phyloP scores from a whole-genome alignment of 2,329 filamentous ascomycete genomes.

The Chrysoporthe austroafricana region DNA sequence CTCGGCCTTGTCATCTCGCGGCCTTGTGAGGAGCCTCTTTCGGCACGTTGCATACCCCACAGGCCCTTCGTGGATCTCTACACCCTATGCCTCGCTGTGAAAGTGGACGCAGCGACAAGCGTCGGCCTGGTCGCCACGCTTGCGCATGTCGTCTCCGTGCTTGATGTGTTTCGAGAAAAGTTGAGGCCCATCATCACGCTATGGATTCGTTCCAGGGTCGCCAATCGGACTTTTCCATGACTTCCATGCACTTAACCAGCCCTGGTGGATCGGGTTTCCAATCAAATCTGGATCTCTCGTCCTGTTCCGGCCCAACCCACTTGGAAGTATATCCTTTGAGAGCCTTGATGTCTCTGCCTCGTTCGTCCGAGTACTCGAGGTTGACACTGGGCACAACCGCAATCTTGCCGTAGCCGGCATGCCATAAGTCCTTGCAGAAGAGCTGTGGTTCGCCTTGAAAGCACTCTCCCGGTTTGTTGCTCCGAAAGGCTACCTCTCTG shows the following conservation, averaged over 20 bases:
- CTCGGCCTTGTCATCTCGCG: too few relatives aligned
- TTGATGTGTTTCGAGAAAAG: not conserved
- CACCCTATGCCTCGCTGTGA: not conserved
- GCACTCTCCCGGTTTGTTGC: slow-evolving; percentile 49
- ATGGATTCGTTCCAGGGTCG: slow-evolving; percentile 44
- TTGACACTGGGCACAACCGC: slow-evolving; percentile 61
- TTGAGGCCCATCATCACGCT: not conserved
- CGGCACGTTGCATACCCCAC: slow-evolving; percentile 7
- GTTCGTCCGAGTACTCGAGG: slow-evolving; percentile 55
- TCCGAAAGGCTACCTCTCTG: slow-evolving; percentile 50
- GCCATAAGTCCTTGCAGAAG: slow-evolving; percentile 63
- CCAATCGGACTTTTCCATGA: slow-evolving; percentile 46
- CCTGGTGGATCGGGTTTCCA: slow-evolving; percentile 49
- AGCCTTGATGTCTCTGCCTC: slow-evolving; percentile 50
- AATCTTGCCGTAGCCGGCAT: slow-evolving; percentile 52
- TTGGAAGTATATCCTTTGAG: slow-evolving; percentile 53
- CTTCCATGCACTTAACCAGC: slow-evolving; percentile 52
- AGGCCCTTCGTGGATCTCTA: not conserved
- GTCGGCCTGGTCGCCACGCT: not conserved
- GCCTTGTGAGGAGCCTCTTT: not conserved
- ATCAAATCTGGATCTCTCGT: slow-evolving; percentile 38
- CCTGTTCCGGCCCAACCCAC: slow-evolving; percentile 37
- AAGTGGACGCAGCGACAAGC: not conserved
- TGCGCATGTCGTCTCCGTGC: not conserved
- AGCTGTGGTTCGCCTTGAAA: slow-evolving; percentile 58